These are phyloP conservation scores for Hamamelis virginiana DNA, from an alignment of 164 flowering plant genomes.

Conservation along the genomic window DNA sequence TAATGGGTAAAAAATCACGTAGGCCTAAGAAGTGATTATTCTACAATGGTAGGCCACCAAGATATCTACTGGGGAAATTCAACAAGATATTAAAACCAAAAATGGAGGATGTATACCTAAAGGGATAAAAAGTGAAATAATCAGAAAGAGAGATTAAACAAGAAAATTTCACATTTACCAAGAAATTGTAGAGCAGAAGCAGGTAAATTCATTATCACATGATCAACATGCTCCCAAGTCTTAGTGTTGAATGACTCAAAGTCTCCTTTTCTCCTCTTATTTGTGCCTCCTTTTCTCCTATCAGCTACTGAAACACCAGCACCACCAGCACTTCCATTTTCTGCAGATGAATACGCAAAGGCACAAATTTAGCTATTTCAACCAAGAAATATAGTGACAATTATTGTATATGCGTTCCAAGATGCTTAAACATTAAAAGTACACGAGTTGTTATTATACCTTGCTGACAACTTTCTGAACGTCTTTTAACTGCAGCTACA, in stretches of 20 bases:
- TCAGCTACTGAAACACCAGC: slow-evolving; percentile 18
- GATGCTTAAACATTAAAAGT: neutral
- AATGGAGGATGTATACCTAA: neutral
- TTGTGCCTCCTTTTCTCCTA: slow-evolving; percentile 40
- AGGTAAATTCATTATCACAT: slow-evolving; percentile 93
- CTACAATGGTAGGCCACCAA: neutral
- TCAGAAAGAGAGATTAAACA: neutral
- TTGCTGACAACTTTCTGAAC: slow-evolving; percentile 36
- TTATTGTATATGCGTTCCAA: neutral
- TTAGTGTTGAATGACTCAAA: slow-evolving; percentile 35
- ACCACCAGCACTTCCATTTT: slow-evolving; percentile 29
- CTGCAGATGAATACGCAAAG: slow-evolving; percentile 27
- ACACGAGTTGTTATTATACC: slow-evolving; percentile 27
- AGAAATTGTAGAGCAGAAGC: slow-evolving; percentile 94
- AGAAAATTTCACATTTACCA: slow-evolving; percentile 34
- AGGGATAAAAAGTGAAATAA: neutral
- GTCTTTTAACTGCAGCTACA: slow-evolving; percentile 44
- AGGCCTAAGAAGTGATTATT: neutral
- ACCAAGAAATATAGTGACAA: neutral
- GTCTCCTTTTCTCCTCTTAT: slow-evolving; percentile 55
- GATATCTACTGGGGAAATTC: no score
- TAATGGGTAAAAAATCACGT: no score
- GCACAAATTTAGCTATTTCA: slow-evolving; percentile 2
- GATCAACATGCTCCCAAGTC: slow-evolving; percentile 95
- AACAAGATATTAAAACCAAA: no score